phyloP scores from a whole-genome alignment of 257 asterid genomes.

The Ajuga chamaepitys region DNA sequence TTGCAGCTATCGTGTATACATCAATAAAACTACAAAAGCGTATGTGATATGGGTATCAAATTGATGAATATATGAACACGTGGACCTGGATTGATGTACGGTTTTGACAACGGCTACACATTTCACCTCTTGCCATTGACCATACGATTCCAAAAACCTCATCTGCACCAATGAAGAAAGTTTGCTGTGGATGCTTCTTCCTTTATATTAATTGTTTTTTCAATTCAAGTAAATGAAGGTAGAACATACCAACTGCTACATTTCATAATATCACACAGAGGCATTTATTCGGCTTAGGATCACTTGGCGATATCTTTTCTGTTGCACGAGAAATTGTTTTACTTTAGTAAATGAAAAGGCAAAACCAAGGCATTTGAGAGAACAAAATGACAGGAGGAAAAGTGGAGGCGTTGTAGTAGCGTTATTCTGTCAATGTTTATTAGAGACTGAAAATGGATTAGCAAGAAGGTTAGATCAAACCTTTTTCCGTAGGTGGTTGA shows the following conservation, averaged over 20 bases:
- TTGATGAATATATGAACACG: neutral
- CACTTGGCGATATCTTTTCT: slow-evolving; percentile 45
- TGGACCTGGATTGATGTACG: neutral
- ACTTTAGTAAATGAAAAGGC: neutral
- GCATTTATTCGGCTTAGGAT: slow-evolving; percentile 53
- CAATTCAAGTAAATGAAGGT: neutral
- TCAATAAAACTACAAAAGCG: neutral
- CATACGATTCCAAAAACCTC: slow-evolving; percentile 3
- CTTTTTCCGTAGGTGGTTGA: slow-evolving; percentile 69
- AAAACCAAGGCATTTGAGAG: neutral
- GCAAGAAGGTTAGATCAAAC: slow-evolving; percentile 18
- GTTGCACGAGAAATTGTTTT: slow-evolving; percentile 16
- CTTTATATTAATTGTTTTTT: no score
- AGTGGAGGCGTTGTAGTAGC: neutral
- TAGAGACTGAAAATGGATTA: neutral
- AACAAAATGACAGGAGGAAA: neutral
- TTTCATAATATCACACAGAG: slow-evolving; percentile 68
- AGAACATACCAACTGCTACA: slow-evolving; percentile 18
- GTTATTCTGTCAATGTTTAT: neutral
- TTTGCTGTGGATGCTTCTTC: neutral
- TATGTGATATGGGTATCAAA: neutral
- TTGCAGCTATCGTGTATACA: neutral
- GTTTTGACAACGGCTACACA: neutral
- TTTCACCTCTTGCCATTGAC: neutral
- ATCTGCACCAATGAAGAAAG: slow-evolving; percentile 15